These are phyloP conservation scores for Lentinus tigrinus DNA, from an alignment of 768 basidiomycete species.

Conservation along the genomic window DNA sequence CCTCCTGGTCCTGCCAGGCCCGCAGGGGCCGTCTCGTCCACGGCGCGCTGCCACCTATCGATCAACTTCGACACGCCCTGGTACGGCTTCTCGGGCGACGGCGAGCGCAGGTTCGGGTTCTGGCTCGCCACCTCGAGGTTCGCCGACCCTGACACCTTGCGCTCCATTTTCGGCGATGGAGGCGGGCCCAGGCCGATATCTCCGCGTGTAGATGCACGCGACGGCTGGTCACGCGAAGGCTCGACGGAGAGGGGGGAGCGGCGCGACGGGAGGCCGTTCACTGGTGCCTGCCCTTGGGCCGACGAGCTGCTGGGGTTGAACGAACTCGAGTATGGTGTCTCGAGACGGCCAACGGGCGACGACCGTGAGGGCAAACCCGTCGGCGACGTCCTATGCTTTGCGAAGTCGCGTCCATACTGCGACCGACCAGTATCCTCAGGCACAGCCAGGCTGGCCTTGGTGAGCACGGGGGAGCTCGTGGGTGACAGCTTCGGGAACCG, in stretches of 20 bases:
- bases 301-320: constrained; percentile 19
- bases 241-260: constrained; percentile 8
- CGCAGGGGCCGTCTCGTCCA: constrained; percentile 34
- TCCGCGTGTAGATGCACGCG: background rate
- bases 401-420: constrained; percentile 13
- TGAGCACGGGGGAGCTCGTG: constrained; percentile 22
- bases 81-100: constrained; percentile 77
- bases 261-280: constrained; percentile 21
- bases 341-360: constrained; percentile 24
- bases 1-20: background rate
- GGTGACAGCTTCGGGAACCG: constrained; percentile 30
- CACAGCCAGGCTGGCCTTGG: constrained; percentile 20
- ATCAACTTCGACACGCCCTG: constrained; percentile 84
- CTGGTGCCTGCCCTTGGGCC: constrained; percentile 11
- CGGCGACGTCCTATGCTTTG: constrained; percentile 10
- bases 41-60: constrained; percentile 85
- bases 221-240: constrained; percentile 13
- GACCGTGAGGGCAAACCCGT: constrained; percentile 24
- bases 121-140: background rate
- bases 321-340: constrained; percentile 22
- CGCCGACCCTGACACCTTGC: constrained; percentile 8
- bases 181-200: constrained; percentile 1
- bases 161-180: constrained; percentile 11
- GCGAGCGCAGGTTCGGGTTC: constrained; percentile 35
- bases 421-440: constrained; percentile 15